Evolutionary conservation across 73 alveolate species (phyloP), one percentile per base, ranked within the genome.

Genomic region (Paramecium biaurelia): DNA sequence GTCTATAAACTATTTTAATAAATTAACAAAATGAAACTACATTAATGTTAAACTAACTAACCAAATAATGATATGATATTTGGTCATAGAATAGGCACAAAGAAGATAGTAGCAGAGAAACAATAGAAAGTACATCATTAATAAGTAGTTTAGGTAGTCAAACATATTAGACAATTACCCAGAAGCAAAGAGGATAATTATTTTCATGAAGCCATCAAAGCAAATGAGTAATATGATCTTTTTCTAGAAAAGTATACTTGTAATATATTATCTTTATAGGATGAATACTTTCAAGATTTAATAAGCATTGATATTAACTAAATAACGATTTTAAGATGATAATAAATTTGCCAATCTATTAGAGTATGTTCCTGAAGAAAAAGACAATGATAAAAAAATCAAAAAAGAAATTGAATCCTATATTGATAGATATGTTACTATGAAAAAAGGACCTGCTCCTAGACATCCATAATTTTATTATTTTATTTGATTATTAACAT

Each of bases 1-100:
- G 21, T 63, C 84, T 49, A 63, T 63, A 63, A 63, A 63, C 21
- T 8, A 30, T 26, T 12, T 63, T 63, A 18, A 53, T 18, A 18
- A 53, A 47, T 15, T 4, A 53, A 53, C 6, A 53, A 53, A 53
- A 79, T 79, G 90, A 32, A 47, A 30, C 70, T 43, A 38, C 70
- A 79, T 79, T 79, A 79, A 43, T 79, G 90, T 47, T 45, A 79
- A 79, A 79, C 70, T 0, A 79, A 79, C 32, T 34, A 79, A 24
- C 76, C 90, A 12, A 79, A 79, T n/a, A 79, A 79, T 21, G 90
- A 79, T 43, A 79, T 79, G 90, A 79, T 79, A 5, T 79, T 79
- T 43, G 90, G 90, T 24, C 70, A 47, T 8, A 38, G 74, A 42
- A 41, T 43, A 15, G 70, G 74, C 2, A 41, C 90, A 1, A 79